phyloP scores from a whole-genome alignment of 1,139 yeast species.

The Pichia sp. region DNA sequence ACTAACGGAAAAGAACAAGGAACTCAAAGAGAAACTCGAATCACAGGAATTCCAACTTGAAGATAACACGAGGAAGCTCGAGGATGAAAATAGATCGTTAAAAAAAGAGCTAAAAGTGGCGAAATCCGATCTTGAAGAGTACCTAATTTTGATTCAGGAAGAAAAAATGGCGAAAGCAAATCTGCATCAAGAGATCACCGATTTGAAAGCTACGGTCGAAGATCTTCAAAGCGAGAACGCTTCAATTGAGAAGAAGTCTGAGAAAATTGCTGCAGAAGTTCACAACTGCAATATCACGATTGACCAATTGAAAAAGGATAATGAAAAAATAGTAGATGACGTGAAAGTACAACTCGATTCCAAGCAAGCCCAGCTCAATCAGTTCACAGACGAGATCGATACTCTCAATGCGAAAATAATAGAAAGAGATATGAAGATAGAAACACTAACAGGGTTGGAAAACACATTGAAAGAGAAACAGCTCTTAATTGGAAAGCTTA shows the following conservation, averaged over 20 bases:
- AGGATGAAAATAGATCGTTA: conserved; percentile 26
- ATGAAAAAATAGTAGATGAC: conserved; percentile 12
- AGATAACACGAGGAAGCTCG: conserved; percentile 16
- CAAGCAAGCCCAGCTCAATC: conserved; percentile 11
- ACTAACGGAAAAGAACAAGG: conserved; percentile 43
- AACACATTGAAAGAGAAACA: conserved; percentile 64
- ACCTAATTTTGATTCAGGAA: conserved; percentile 41
- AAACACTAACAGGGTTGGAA: conserved; percentile 34
- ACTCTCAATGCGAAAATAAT: conserved; percentile 15
- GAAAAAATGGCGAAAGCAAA: conserved; percentile 38
- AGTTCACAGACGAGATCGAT: conserved; percentile 17
- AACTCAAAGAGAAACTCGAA: conserved; percentile 40
- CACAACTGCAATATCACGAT: conserved; percentile 19
- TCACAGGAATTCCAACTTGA: conserved; percentile 18
- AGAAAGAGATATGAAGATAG: conserved; percentile 25
- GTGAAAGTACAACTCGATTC: conserved; percentile 9
- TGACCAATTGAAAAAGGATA: conserved; percentile 23
- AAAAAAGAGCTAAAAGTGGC: conserved; percentile 32
- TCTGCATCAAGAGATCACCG: conserved; percentile 38
- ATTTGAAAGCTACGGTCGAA: conserved; percentile 30
- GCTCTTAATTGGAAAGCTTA: conserved; percentile 74
- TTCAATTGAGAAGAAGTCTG: conserved; percentile 7
- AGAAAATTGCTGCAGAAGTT: conserved; percentile 8
- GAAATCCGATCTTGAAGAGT: conserved; percentile 40
- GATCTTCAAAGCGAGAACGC: conserved; percentile 6